phyloP scores from a whole-genome alignment of 2,329 filamentous ascomycete genomes.

The Coniella lustricola region DNA sequence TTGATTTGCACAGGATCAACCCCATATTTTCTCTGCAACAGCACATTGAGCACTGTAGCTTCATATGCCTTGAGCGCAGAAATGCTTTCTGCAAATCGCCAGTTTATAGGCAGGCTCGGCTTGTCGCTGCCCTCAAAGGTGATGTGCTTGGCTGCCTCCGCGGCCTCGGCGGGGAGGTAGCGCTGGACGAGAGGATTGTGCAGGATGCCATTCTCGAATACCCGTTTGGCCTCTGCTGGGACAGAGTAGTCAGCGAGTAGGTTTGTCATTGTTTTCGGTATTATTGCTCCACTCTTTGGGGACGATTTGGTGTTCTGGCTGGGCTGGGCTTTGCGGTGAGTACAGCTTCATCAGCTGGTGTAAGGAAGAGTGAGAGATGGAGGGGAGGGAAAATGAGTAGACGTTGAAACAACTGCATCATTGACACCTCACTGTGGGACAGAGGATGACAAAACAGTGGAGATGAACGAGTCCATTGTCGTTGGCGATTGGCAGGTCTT shows the following conservation, averaged over 20 bases:
- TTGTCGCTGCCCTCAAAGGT: constrained; percentile 34
- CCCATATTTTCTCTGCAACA: constrained; percentile 39
- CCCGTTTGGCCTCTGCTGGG: background rate
- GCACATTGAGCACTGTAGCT: constrained; percentile 36
- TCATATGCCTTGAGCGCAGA: constrained; percentile 42
- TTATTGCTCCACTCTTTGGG: too few species aligned
- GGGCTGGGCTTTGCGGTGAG: too few species aligned
- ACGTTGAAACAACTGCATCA: background rate
- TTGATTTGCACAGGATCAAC: constrained; percentile 30
- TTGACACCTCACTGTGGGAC: background rate
- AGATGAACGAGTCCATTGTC: too few species aligned
- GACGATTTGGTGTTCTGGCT: too few species aligned
- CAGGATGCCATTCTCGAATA: constrained; percentile 1
- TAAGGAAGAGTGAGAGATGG: too few species aligned
- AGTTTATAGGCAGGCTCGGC: constrained; percentile 46
- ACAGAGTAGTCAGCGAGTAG: background rate
- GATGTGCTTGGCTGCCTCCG: constrained; percentile 16
- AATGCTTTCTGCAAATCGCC: constrained; percentile 49
- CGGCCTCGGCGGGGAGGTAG: background rate
- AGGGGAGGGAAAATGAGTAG: too few species aligned
- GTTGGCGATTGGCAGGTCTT: too few species aligned
- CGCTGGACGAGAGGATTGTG: background rate
- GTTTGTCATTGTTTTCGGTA: background rate
- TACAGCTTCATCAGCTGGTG: too few species aligned
- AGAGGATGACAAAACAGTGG: too few species aligned